Evolutionary conservation across 2,329 filamentous ascomycete genomes (phyloP), one percentile per base, ranked within the genome.

Genomic region (Aureobasidium lini): DNA sequence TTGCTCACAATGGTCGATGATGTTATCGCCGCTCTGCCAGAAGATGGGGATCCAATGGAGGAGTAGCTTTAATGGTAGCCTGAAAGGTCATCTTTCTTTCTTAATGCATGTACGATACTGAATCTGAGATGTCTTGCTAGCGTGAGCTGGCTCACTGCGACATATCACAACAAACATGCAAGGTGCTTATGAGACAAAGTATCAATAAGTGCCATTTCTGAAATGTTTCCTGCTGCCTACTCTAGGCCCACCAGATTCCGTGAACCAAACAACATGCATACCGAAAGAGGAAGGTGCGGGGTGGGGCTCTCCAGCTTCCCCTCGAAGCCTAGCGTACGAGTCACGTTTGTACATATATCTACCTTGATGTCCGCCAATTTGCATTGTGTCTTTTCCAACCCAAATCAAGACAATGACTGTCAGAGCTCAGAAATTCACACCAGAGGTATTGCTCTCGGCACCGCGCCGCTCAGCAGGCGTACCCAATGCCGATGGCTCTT

Each of bases 1-100:
- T 75, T 96, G 72, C 94, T 95, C 65, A 75, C 77, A 46, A 81
- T 94, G 71, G 85, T 95, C n/a, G 84, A 92, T 72, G 77, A 78
- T 15, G 87, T 90, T 18, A 82, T 95, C 67, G 79, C 81, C 36
- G 60, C 64, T n/a, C 58, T 72, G 64, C 86, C 87, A 0, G 84
- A 86, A 59, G 86, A 88, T 68, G 83, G 66, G 2, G 67, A 67
- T 52, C 66, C 64, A 6, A 10, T 57, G 32, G 59, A 57, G 8
- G 59, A 61, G 34, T 57, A 48, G 43, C n/a, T 47, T 31, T 3
- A 4, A 8, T 11, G n/a, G 3, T 42, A 28, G 37, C 44, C 40
- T 56, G 4, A 18, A 42, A 39, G 28, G 9, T 43, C 5, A 11
- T 2, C 3, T 34, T 28, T 7, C 32, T 13, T 29, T 13, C 37